A percentile compares a stretch with the other conserved stretches of the same genome.
phyloP scores from a whole-genome alignment of 257 asterid genomes.

The Ligustrum vulgare region DNA sequence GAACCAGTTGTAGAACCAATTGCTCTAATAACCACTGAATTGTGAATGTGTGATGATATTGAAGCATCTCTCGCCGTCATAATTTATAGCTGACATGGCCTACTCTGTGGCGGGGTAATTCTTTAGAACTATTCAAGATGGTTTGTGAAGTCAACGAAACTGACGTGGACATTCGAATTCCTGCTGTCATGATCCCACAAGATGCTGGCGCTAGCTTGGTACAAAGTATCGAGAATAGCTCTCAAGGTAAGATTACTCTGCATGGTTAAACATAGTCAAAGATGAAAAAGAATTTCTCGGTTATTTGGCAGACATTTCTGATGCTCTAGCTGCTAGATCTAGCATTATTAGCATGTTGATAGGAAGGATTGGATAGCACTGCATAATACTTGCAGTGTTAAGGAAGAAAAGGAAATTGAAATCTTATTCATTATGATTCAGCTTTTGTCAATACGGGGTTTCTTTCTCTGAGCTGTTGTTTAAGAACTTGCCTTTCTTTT shows the following conservation, averaged over 20 bases:
- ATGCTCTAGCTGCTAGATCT: background rate
- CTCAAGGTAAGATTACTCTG: slow-evolving; percentile 54
- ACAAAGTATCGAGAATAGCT: slow-evolving; percentile 44
- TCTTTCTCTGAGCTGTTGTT: slow-evolving; percentile 4
- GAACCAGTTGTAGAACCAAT: background rate
- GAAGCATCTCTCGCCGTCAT: slow-evolving; percentile 5
- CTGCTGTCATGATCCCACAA: slow-evolving; percentile 91
- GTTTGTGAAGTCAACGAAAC: slow-evolving; percentile 84
- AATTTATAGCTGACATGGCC: slow-evolving; percentile 17
- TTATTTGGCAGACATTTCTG: background rate
- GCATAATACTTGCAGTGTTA: background rate
- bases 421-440: background rate
- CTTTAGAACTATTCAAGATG: slow-evolving; percentile 97
- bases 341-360: background rate
- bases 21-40: background rate
- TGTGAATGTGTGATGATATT: background rate
- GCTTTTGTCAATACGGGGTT: slow-evolving; percentile 8
- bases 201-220: slow-evolving; percentile 83
- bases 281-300: background rate
- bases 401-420: background rate
- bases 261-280: background rate
- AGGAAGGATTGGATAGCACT: background rate
- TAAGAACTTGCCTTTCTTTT: slow-evolving; percentile 37
- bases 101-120: slow-evolving; percentile 13
- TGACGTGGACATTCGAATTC: slow-evolving; percentile 60